Conservation (phyloP, 371 early-diverging fungal genomes). For the Zopfochytrium polystomum region DNA sequence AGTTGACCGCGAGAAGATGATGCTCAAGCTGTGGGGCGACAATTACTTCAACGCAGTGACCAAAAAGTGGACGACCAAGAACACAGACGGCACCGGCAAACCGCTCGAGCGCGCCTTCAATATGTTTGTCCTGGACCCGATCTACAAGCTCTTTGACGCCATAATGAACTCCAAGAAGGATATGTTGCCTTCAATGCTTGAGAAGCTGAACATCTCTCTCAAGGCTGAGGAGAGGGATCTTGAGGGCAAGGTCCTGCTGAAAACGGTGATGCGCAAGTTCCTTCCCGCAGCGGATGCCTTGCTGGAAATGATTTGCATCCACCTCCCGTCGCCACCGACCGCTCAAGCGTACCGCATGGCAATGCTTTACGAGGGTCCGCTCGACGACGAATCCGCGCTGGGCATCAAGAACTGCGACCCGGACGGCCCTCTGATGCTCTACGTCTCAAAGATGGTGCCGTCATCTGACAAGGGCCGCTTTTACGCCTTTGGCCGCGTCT, state of each 20-base stretch:
- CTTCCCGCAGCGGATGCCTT: conserved; percentile 97
- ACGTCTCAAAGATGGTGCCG: conserved; percentile 99
- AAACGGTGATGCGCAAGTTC: conserved; percentile 99
- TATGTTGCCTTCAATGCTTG: conserved; percentile 74
- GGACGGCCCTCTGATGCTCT: conserved; percentile 97
- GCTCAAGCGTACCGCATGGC: conserved; percentile 95
- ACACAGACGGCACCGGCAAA: conserved; percentile 73
- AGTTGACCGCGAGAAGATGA: conserved; percentile 93
- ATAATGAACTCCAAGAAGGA: conserved; percentile 97
- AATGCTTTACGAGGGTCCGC: conserved; percentile 97
- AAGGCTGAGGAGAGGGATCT: conserved; percentile 85
- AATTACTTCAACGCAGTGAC: conserved; percentile 96
- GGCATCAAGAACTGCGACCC: conserved; percentile 92
- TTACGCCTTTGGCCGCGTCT: conserved; percentile 99
- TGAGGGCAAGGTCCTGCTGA: conserved; percentile 93
- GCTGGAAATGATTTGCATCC: conserved; percentile 98
- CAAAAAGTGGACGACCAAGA: conserved; percentile 92
- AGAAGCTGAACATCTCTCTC: conserved; percentile 85
- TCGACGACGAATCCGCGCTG: conserved; percentile 92
- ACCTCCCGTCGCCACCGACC: conserved; percentile 95
- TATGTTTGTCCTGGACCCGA: conserved; percentile 98
- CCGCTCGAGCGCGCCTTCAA: conserved; percentile 94
- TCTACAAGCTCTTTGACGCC: conserved; percentile 95
- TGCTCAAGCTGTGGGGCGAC: conserved; percentile 94
- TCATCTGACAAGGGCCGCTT: conserved; percentile 99